Percentiles rank a stretch among this genome's conserved stretches.
Evolutionary conservation across 352 stramenopile genomes (phyloP).

Genomic region (Globisporangium perplexum): DNA sequence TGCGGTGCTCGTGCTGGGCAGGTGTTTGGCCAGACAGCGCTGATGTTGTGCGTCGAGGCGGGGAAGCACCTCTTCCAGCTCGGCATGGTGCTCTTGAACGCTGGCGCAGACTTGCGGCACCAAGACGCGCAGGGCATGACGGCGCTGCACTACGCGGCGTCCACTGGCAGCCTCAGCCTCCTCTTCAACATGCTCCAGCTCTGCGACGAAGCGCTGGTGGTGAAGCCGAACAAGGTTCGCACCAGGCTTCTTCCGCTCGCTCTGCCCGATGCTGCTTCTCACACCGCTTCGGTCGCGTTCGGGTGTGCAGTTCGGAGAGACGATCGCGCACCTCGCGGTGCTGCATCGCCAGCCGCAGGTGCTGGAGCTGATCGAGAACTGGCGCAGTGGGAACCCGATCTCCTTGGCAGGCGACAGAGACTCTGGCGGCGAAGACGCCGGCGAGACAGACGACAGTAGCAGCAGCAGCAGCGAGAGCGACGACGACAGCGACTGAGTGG

Average conservation of each 20-base stretch:
- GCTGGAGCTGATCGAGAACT: slow-evolving; percentile 34
- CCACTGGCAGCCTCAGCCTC: slow-evolving; percentile 49
- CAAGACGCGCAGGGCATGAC: slow-evolving; percentile 77
- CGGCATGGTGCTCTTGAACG: slow-evolving; percentile 71
- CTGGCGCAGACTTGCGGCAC: slow-evolving; percentile 43
- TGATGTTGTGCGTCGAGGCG: slow-evolving; percentile 67
- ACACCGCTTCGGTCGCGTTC: neutral
- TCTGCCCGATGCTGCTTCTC: neutral
- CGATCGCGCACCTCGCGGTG: slow-evolving; percentile 36
- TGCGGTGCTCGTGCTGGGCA: slow-evolving; percentile 10
- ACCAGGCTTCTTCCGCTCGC: neutral
- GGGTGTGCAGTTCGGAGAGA: slow-evolving; percentile 60
- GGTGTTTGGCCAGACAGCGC: slow-evolving; percentile 67
- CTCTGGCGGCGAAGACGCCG: slow-evolving; percentile 14
- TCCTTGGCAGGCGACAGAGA: slow-evolving; percentile 16
- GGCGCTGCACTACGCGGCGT: slow-evolving; percentile 57
- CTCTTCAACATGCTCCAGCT: slow-evolving; percentile 61
- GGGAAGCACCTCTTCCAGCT: slow-evolving; percentile 56
- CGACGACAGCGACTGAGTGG: slow-evolving; percentile 4
- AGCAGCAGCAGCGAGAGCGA: neutral
- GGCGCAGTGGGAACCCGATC: slow-evolving; percentile 31
- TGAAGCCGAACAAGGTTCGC: slow-evolving; percentile 54
- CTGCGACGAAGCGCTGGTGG: slow-evolving; percentile 43
- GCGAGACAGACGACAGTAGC: slow-evolving; percentile 3
- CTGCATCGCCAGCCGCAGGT: slow-evolving; percentile 30